phyloP scores from a whole-genome alignment of 257 asterid genomes.

The Nicotiana benthamiana region DNA sequence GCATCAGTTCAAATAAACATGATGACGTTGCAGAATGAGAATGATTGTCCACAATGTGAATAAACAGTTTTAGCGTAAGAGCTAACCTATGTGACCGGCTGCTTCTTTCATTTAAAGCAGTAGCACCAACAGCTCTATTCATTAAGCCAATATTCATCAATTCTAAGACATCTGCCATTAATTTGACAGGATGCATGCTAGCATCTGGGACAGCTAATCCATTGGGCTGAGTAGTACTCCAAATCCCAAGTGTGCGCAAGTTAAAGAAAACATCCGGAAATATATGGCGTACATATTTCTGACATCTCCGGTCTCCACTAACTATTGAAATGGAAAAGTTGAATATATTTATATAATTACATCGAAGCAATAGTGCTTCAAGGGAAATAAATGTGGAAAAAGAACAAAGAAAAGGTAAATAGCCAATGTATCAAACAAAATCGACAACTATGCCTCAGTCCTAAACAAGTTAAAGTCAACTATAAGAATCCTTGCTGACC shows the following conservation, averaged over 20 bases:
- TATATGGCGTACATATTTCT: not conserved
- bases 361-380: not conserved
- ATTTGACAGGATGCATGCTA: constrained; percentile 80
- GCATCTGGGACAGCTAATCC: constrained; percentile 98
- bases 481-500: no score
- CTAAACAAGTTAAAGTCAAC: no score
- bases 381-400: constrained; percentile 1
- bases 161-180: constrained; percentile 73
- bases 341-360: not conserved
- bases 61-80: not conserved
- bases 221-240: constrained; percentile 86
- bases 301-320: not conserved
- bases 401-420: not conserved
- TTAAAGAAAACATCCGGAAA: constrained; percentile 44
- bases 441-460: not conserved
- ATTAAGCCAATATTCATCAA: constrained; percentile 74
- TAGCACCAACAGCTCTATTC: constrained; percentile 91
- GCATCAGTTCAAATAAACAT: constrained; percentile 15
- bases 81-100: constrained; percentile 91
- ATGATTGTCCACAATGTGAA: constrained; percentile 11
- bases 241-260: constrained; percentile 94
- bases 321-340: not conserved
- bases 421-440: not conserved
- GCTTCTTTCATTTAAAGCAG: constrained; percentile 93
- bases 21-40: constrained; percentile 6